Percentiles rank a stretch among this genome's conserved stretches.
These are phyloP conservation scores for Blastobotrys serpentis DNA, from an alignment of 1,139 yeast species.

Conservation along the genomic window DNA sequence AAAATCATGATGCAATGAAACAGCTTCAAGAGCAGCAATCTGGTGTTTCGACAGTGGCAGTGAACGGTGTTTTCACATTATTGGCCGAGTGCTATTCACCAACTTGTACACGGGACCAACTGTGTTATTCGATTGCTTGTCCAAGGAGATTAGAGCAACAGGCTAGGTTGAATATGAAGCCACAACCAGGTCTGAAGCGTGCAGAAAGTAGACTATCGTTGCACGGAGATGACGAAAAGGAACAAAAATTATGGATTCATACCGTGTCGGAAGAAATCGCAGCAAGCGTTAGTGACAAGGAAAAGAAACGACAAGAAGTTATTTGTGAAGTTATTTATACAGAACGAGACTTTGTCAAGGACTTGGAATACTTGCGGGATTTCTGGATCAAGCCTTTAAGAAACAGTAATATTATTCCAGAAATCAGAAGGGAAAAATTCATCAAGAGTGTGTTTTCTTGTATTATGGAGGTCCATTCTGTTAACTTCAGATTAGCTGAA, in stretches of 20 bases:
- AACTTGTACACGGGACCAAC: slow-evolving; percentile 82
- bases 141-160: slow-evolving; percentile 96
- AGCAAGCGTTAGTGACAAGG: slow-evolving; percentile 76
- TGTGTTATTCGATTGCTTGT: slow-evolving; percentile 96
- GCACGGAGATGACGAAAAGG: slow-evolving; percentile 73
- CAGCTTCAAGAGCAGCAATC: slow-evolving; percentile 9
- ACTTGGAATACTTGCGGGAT: slow-evolving; percentile 88
- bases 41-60: slow-evolving; percentile 31
- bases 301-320: slow-evolving; percentile 90
- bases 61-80: slow-evolving; percentile 90
- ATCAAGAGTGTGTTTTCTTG: slow-evolving; percentile 90
- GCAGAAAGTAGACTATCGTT: slow-evolving; percentile 79
- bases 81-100: slow-evolving; percentile 95
- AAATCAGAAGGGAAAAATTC: slow-evolving; percentile 83
- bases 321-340: slow-evolving; percentile 93
- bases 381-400: slow-evolving; percentile 91
- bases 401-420: slow-evolving; percentile 83
- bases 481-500: slow-evolving; percentile 82
- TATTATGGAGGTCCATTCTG: slow-evolving; percentile 79
- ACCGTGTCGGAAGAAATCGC: slow-evolving; percentile 82
- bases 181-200: slow-evolving; percentile 81
- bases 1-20: slow-evolving; percentile 27
- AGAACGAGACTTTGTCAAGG: slow-evolving; percentile 93
- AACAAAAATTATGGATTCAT: slow-evolving; percentile 90
- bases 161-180: slow-evolving; percentile 84